Base-by-base conservation (phyloP, 225 moss, liverwort and hornwort species). In the Thuidium tamariscinum region DNA sequence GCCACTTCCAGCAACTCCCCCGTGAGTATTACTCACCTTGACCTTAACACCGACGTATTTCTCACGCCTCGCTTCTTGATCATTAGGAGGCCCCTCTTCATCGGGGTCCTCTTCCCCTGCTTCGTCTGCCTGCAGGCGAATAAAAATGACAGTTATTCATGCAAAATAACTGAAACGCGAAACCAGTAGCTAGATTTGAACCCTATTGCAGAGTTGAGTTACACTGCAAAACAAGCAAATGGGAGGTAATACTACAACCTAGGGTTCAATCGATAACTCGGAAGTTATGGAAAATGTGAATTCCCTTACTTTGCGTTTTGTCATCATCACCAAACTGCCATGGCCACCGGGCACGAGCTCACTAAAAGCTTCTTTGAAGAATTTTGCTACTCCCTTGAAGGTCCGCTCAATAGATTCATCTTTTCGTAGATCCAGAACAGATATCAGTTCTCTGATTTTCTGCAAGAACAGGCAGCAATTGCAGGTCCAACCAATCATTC, bases 1-100 rank as follows among this genome's bases (percentile, higher is more conserved):
- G 74, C 46, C 39, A 85, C 36, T 36, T 49, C 13, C 44, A 70
- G 39, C 16, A 81, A 60, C 80, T 54, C 16, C 46, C 46, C 48
- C 29, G 27, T 65, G 57, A 34, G 49, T 21, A 64, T 75, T 74
- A 48, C 91, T 85, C 86, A 96, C 96, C 97, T 97, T 97, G 69
- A 97, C 97, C 89, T 97, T 97, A 36, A 97, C 97, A 48, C 97
- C 97, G n/a, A 97, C 95, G 85, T 97, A 97, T 83, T 97, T 97
- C 88, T 97, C 97, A 79, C 92, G 95, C 81, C 97, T 93, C 56
- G 92, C 94, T 89, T 95, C 97, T 56, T 91, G 83, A 80, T 97
- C 95, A 78, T 90, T 92, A 74, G 95, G 92, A 51, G 88, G 93
- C 73, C 93, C 90, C 49, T 93, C 95, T 63, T 97, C 90, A 59